A percentile compares a stretch with the other conserved stretches of the same genome.
Evolutionary conservation across 140 eudicot genomes (phyloP).

Genomic region (Ambrosia hybrid): DNA sequence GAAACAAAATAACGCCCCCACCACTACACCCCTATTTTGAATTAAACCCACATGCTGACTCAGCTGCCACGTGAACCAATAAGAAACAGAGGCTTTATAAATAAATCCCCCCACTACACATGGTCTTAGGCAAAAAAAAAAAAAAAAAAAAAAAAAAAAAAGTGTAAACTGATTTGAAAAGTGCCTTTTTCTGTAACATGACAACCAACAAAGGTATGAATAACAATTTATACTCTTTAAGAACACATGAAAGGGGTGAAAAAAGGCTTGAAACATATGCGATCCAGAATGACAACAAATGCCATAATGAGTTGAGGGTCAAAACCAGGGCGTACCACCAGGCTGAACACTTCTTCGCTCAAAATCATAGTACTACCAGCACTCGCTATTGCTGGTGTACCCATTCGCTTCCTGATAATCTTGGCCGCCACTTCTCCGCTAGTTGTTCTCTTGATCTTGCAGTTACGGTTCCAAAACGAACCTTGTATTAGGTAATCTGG

Average conservation of each 20-base stretch:
- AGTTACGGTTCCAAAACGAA: slow-evolving; percentile 40
- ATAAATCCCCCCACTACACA: too few species aligned
- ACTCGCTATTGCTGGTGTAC: neutral
- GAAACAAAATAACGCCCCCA: too few species aligned
- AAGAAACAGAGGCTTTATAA: too few species aligned
- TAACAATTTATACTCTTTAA: neutral
- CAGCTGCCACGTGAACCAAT: too few species aligned
- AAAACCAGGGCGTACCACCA: slow-evolving; percentile 37
- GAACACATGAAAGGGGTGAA: slow-evolving; percentile 37
- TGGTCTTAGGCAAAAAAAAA: too few species aligned
- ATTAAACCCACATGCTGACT: too few species aligned
- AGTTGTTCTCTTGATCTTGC: slow-evolving; percentile 33
- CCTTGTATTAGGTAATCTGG: slow-evolving; percentile 38
- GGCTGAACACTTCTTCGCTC: slow-evolving; percentile 41
- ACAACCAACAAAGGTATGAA: neutral
- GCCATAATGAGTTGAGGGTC: slow-evolving; percentile 47
- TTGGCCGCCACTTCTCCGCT: slow-evolving; percentile 38
- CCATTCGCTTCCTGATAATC: slow-evolving; percentile 33
- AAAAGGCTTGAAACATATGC: slow-evolving; percentile 38
- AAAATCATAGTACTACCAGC: slow-evolving; percentile 26
- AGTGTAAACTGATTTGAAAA: neutral
- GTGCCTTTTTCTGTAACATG: neutral
- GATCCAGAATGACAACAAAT: slow-evolving; percentile 43
- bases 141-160: too few species aligned
- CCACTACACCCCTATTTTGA: too few species aligned